Conservation (phyloP, 2,329 filamentous ascomycete genomes). For the Calonectria pseudoreteaudii region DNA sequence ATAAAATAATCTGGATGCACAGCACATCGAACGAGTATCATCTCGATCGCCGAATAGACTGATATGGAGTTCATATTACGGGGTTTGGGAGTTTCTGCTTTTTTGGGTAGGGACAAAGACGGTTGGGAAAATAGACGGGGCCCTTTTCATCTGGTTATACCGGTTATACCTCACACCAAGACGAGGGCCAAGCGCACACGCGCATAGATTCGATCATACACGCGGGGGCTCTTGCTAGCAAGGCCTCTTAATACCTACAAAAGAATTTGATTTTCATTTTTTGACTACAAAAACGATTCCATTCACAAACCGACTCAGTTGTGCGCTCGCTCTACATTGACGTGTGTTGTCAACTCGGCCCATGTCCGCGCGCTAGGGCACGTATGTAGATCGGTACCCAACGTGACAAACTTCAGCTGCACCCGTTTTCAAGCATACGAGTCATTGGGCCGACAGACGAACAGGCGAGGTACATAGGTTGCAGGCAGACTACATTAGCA, state of each 20-base stretch:
- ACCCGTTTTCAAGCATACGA: not conserved
- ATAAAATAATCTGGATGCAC: constrained; percentile 31
- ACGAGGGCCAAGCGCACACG: constrained; percentile 38
- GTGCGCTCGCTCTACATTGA: not conserved
- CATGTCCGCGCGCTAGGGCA: not conserved
- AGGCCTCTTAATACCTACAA: constrained; percentile 13
- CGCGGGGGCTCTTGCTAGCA: constrained; percentile 30
- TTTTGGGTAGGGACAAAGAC: constrained; percentile 32
- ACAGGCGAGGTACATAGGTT: constrained; percentile 29
- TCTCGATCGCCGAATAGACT: constrained; percentile 41
- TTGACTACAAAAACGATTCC: not conserved
- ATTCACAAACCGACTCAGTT: not conserved
- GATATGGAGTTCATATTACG: constrained; percentile 26
- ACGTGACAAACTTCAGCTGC: constrained; percentile 11
- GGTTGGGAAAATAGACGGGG: constrained; percentile 44
- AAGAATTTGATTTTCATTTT: constrained; percentile 5
- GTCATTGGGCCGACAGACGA: constrained; percentile 17
- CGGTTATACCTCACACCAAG: not conserved
- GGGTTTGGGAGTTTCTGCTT: constrained; percentile 40
- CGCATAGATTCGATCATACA: constrained; percentile 42
- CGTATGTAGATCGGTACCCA: constrained; percentile 20
- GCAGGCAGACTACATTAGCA: constrained; percentile 38
- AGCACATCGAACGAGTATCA: constrained; percentile 38
- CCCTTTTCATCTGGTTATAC: constrained; percentile 34
- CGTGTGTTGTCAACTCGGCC: constrained; percentile 9